phyloP scores from a whole-genome alignment of 2,329 filamentous ascomycete genomes.

The Arthrobotrys pseudoclavata region DNA sequence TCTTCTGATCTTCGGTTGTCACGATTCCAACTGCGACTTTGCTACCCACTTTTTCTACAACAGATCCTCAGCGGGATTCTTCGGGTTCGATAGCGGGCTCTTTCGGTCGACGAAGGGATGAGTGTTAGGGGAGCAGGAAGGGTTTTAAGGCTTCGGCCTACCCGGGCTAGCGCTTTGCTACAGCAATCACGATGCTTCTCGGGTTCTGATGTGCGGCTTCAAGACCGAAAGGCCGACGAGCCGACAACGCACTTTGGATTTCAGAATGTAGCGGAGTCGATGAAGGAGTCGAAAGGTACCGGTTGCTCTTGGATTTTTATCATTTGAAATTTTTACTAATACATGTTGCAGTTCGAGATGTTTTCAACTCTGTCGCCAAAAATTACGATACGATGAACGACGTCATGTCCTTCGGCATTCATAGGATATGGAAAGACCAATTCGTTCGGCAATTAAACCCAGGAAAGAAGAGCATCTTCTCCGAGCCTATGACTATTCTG shows the following conservation, averaged over 20 bases:
- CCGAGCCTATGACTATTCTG: conserved; percentile 76
- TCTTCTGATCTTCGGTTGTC: conserved; percentile 8
- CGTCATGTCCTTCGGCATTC: conserved; percentile 97
- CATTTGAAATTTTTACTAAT: not conserved
- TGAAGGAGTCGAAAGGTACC: conserved; percentile 78
- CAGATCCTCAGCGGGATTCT: conserved; percentile 9
- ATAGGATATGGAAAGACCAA: conserved; percentile 96
- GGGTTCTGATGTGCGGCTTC: conserved; percentile 28
- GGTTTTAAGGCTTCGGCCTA: conserved; percentile 35
- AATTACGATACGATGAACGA: conserved; percentile 99
- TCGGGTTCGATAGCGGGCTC: conserved; percentile 2
- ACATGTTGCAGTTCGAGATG: conserved; percentile 75
- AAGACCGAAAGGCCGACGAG: conserved; percentile 47
- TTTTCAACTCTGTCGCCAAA: conserved; percentile 94
- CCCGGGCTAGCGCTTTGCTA: conserved; percentile 19
- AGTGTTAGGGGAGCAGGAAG: conserved; percentile 43
- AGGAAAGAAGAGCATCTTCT: conserved; percentile 71
- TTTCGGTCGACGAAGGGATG: conserved; percentile 43
- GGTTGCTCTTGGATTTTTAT: not conserved
- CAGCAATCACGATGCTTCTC: conserved; percentile 47
- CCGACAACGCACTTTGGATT: conserved; percentile 86
- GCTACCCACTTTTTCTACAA: conserved; percentile 11
- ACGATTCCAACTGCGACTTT: conserved; percentile 14
- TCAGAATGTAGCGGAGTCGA: conserved; percentile 81
- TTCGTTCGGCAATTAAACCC: conserved; percentile 94